These are phyloP conservation scores for Yamadazyma kanchanaburiensis DNA, from an alignment of 1,139 yeast genomes.

Conservation along the genomic window DNA sequence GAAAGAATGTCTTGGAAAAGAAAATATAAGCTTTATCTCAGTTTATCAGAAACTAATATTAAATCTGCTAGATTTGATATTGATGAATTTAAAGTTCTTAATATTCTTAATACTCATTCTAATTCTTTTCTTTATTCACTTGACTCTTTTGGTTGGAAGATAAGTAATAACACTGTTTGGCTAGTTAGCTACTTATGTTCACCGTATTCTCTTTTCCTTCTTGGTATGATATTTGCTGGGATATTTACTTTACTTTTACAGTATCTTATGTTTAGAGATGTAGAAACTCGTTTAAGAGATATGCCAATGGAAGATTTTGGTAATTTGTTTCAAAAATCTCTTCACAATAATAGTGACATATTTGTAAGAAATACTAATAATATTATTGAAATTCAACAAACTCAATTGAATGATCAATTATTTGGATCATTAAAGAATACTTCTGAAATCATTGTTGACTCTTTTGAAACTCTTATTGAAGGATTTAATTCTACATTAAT, in stretches of 20 bases:
- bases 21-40: constrained; percentile 26
- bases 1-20: constrained; percentile 53
- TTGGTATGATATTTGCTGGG: constrained; percentile 49
- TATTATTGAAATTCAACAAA: constrained; percentile 27
- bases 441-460: constrained; percentile 41
- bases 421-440: constrained; percentile 66
- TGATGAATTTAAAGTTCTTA: constrained; percentile 10
- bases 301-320: constrained; percentile 6
- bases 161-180: constrained; percentile 33
- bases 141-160: constrained; percentile 5
- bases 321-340: constrained; percentile 2
- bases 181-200: constrained; percentile 48
- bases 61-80: neutral
- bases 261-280: constrained; percentile 29
- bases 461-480: constrained; percentile 40
- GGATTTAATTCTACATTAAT: constrained; percentile 26
- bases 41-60: constrained; percentile 10
- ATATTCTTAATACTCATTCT: constrained; percentile 15
- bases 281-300: constrained; percentile 9
- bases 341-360: constrained; percentile 4
- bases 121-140: constrained; percentile 16
- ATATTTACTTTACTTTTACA: constrained; percentile 47
- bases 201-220: constrained; percentile 37
- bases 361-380: constrained; percentile 17
- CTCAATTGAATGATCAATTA: constrained; percentile 54